phyloP scores from a whole-genome alignment of 306 rosid genomes.

The Pterocarpus santalinus region DNA sequence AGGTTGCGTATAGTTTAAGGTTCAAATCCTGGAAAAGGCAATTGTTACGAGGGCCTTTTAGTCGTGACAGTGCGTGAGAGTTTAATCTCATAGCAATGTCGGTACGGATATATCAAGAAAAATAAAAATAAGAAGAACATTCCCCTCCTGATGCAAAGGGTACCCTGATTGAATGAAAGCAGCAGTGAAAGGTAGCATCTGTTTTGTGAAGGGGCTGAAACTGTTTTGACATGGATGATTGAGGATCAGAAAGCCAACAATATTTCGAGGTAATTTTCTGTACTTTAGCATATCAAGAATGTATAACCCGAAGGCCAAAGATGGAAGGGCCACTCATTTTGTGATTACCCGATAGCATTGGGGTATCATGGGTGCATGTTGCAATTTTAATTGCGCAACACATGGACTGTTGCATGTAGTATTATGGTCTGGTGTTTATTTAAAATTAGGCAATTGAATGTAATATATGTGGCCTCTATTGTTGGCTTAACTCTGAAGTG shows the following conservation, averaged over 20 bases:
- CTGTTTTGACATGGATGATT: constrained; percentile 14
- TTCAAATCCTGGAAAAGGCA: too few relatives aligned
- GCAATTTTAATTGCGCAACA: background rate
- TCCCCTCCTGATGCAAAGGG: background rate
- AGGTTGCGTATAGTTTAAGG: too few relatives aligned
- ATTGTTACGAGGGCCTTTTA: too few relatives aligned
- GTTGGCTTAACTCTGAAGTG: background rate
- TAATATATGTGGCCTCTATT: background rate
- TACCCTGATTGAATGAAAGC: background rate
- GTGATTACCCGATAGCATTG: background rate
- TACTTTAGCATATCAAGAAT: constrained; percentile 6
- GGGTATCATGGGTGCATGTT: background rate
- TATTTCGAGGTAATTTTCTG: background rate
- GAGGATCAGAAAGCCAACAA: background rate
- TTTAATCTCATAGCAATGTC: too few relatives aligned
- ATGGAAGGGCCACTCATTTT: background rate
- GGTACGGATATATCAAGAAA: too few relatives aligned
- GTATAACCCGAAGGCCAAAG: background rate
- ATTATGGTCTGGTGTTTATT: background rate
- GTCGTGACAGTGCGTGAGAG: too few relatives aligned
- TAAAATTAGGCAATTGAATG: background rate
- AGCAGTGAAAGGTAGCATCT: background rate
- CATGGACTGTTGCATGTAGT: background rate
- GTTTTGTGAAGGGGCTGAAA: background rate
- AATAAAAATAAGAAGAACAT: background rate